Base-by-base conservation (phyloP, 495 filamentous ascomycete species). In the Saxispiralis lemnorum region DNA sequence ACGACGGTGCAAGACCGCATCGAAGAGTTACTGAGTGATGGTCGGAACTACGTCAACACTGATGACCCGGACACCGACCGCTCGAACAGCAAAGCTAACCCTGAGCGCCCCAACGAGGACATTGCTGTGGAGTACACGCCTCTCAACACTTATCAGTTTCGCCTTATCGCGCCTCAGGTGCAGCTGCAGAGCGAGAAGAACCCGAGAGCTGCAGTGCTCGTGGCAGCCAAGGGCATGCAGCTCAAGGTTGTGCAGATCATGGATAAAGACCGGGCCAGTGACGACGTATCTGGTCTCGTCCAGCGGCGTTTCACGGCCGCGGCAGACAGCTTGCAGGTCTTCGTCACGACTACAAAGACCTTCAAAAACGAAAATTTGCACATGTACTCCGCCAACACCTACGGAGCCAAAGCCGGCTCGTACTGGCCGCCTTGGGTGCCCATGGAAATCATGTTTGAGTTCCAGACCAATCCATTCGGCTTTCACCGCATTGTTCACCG, bases 141-240 rank as follows among this genome's bases (percentile, higher is more conserved):
- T 2, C 83, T 89, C 52, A 95, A 92, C 57, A 83, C 79, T 52
- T 97, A 94, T 57, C 83, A 93, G 56, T 70, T 96, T 52, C 84
- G 86, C 18, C 72, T 97, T 12, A 93, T 96, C 53, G 92, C 88
- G 9, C 89, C 89, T 33, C 89, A 97, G 56, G 93, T 97, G 40
- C 89, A 97, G 58, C 68, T 97, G 38, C 86, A 96, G 56, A 96
- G 92, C 57, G 88, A 96, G 53, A 96, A 96, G 70, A 95, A 95
- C 53, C 73, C 77, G 39, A 93, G 89, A 53, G 78, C 89, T 31
- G 89, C 87, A 18, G 76, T 94, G 18, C 63, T 97, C n/a, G 79
- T 94, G 35, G 85, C 85, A 3, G 84, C 86, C 24, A 94, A 95
- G 54, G 81, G 83, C 37, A 97, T 97, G 83, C 83, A 94, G 58